These are phyloP conservation scores for Picea mariana DNA, from an alignment of 83 land plant species.

Conservation along the genomic window DNA sequence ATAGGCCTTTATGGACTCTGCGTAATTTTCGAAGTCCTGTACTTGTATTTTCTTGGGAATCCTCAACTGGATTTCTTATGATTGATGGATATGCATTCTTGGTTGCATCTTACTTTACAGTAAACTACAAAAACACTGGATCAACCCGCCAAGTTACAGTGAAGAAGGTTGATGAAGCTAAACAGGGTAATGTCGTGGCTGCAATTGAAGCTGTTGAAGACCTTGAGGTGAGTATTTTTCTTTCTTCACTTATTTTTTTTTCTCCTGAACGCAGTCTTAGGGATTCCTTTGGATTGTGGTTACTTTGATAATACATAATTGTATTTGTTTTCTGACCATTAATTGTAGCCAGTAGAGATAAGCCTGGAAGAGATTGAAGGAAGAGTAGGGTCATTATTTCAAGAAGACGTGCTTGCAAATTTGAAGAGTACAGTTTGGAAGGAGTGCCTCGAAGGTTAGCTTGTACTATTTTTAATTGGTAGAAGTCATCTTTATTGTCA, in stretches of 20 bases:
- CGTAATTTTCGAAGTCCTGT: no score
- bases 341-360: conserved; percentile 39
- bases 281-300: background rate
- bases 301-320: background rate
- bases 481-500: no score
- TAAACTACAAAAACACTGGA: conserved; percentile 36
- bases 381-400: conserved; percentile 32
- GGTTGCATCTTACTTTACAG: conserved; percentile 27
- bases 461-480: background rate
- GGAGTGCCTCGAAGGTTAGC: conserved; percentile 54
- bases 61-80: no score
- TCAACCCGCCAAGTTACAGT: conserved; percentile 25
- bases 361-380: conserved; percentile 44
- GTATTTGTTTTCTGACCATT: background rate
- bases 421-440: conserved; percentile 55
- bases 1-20: no score
- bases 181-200: conserved; percentile 26
- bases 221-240: conserved; percentile 39
- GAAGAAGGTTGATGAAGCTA: conserved; percentile 55
- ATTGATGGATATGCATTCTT: background rate
- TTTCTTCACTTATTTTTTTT: background rate
- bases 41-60: no score
- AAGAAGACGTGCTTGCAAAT: conserved; percentile 43
- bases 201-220: conserved; percentile 42
- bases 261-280: background rate